These are phyloP conservation scores for Emergomyces pasteurianus DNA, from an alignment of 2,329 filamentous ascomycete species.

Conservation along the genomic window DNA sequence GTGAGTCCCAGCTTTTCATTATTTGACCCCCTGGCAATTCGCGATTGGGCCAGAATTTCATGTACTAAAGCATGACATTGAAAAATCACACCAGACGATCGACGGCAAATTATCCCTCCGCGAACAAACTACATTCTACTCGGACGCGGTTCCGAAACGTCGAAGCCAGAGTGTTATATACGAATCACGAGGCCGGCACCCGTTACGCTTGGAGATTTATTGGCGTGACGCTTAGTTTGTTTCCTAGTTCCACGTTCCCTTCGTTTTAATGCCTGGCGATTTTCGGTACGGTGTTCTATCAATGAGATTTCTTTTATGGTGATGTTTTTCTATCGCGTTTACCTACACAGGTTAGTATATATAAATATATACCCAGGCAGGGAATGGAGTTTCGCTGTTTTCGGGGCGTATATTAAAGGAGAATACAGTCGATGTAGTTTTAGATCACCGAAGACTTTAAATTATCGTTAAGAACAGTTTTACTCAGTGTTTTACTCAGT, in stretches of 20 bases:
- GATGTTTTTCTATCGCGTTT: not conserved
- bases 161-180: slow-evolving; percentile 24
- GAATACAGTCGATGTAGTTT: not conserved
- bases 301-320: not conserved
- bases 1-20: slow-evolving; percentile 12
- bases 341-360: not conserved
- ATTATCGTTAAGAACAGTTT: not conserved
- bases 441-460: not conserved
- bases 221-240: slow-evolving; percentile 16
- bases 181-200: slow-evolving; percentile 18
- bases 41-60: not conserved
- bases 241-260: not conserved
- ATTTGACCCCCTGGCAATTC: too few relatives aligned
- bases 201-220: slow-evolving; percentile 22
- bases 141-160: slow-evolving; percentile 27
- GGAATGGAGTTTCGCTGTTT: not conserved
- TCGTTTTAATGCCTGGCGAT: not conserved
- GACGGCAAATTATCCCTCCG: slow-evolving; percentile 23
- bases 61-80: not conserved
- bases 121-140: slow-evolving; percentile 27
- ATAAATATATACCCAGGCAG: too few relatives aligned
- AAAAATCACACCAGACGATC: slow-evolving; percentile 14
- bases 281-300: not conserved
- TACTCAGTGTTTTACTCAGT: not conserved
- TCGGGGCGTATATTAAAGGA: not conserved